Base-by-base conservation (phyloP, 2,329 filamentous ascomycete genomes). In the Nannizziopsis arthrosporioides region DNA sequence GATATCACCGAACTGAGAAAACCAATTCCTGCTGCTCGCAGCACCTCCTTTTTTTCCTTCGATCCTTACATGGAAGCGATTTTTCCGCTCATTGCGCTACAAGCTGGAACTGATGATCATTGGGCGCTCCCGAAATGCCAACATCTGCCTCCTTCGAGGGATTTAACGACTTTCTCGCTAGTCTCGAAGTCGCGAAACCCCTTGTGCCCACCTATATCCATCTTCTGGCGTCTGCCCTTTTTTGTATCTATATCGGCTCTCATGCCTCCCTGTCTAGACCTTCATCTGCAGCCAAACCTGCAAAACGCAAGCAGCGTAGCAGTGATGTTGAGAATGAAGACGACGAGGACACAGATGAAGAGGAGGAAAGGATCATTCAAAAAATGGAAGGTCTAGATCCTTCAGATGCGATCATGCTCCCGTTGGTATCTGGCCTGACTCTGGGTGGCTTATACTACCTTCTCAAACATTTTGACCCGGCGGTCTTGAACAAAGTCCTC, bases 221-320 rank as follows among this genome's bases (percentile, higher is more conserved):
- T 61, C 68, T 84, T 10, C 67, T 84, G 47, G 60, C 81, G 51
- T 82, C 85, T 22, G 82, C 88, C 11, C 66, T 94, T 12, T 80
- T 84, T 53, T 85, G 88, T 46, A 94, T 95, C 60, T 92, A 85
- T 66, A 74, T 86, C 4, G 85, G 85, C 42, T 80, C 88, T 7
- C 85, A 94, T 64, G 85, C 84, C n/a, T 84, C 89, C 1, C 76
- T 96, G 15, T 81, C 83, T 11, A 78, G 87, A 14, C 90, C 90
- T 0, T 80, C 84, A 0, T 94, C 89, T 1, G 89, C 90, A 1
- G 81, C 74, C 9, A 76, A 76, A 57, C 75, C 79, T 1, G 61
- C 71, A 10, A 78, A 68, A 44, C 64, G 67, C 55, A 57, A 61
- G 7, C 53, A 54, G 30, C 51, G 54, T 38, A 55, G 50, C 48